phyloP scores from a whole-genome alignment of 306 rosid species.

The Lablab purpureus region DNA sequence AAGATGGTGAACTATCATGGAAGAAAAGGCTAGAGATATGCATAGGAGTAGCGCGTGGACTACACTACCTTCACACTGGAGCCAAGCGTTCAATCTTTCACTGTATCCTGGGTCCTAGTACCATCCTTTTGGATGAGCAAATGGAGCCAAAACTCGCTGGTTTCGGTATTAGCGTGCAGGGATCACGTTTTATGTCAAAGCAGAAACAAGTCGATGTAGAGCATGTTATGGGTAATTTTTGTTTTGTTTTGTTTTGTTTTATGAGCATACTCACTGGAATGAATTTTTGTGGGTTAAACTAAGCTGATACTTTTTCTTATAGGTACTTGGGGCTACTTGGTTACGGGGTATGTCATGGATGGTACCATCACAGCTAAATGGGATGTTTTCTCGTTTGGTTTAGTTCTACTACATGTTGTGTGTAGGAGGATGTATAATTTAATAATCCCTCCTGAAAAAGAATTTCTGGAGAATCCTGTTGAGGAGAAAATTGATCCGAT shows the following conservation, averaged over 20 bases:
- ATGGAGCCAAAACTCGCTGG: constrained; percentile 18
- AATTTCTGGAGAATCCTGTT: not conserved
- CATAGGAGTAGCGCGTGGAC: constrained; percentile 16
- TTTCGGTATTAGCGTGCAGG: not conserved
- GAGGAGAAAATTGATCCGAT: not conserved
- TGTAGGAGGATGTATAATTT: not conserved
- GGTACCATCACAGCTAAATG: not conserved
- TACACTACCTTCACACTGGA: constrained; percentile 44
- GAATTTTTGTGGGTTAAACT: not conserved
- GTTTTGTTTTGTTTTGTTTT: not conserved
- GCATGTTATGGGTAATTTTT: not conserved
- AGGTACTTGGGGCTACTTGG: not conserved
- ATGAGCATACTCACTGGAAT: too few relatives aligned
- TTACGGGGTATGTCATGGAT: not conserved
- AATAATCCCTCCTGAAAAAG: not conserved
- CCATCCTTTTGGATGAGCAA: constrained; percentile 2
- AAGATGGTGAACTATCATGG: not conserved
- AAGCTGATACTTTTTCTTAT: not conserved
- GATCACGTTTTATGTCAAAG: not conserved
- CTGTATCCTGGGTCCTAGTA: not conserved
- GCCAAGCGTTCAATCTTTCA: constrained; percentile 29
- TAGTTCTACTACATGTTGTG: not conserved
- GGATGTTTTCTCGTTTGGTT: constrained; percentile 36
- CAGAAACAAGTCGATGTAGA: not conserved
- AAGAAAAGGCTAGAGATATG: constrained; percentile 20